These are phyloP conservation scores for Trichoderma sp. DNA, from an alignment of 2,329 filamentous ascomycete genomes.

Conservation along the genomic window DNA sequence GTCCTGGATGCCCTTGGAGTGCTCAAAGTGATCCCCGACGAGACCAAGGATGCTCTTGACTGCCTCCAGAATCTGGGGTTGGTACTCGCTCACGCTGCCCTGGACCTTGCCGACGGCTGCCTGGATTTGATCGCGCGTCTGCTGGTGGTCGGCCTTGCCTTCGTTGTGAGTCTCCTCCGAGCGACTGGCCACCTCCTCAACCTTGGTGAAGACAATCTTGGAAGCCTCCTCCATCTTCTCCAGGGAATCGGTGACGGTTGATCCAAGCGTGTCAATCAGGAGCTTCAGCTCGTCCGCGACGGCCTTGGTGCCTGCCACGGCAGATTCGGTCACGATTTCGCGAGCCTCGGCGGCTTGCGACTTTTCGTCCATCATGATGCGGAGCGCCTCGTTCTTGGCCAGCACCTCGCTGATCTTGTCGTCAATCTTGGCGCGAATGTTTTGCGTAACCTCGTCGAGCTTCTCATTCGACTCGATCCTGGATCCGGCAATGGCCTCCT, in stretches of 20 bases:
- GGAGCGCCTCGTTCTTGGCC: constrained; percentile 83
- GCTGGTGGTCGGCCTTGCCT: constrained; percentile 73
- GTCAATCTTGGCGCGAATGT: constrained; percentile 54
- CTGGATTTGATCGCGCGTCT: constrained; percentile 76
- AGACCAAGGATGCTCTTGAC: constrained; percentile 81
- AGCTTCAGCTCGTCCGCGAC: constrained; percentile 84
- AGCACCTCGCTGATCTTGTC: constrained; percentile 73
- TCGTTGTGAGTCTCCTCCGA: constrained; percentile 73
- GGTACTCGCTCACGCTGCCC: constrained; percentile 73
- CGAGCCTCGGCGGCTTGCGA: constrained; percentile 70
- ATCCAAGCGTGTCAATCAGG: constrained; percentile 79
- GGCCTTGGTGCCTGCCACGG: constrained; percentile 70
- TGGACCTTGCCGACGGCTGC: constrained; percentile 71
- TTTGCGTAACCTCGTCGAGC: constrained; percentile 56
- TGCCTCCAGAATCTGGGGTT: constrained; percentile 83
- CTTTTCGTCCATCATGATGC: constrained; percentile 69
- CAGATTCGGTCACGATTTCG: constrained; percentile 67
- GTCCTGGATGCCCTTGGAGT: constrained; percentile 66
- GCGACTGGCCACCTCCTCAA: constrained; percentile 74
- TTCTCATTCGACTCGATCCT: constrained; percentile 85
- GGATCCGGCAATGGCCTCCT: constrained; percentile 71
- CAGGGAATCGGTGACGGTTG: constrained; percentile 74
- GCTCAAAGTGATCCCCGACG: constrained; percentile 83
- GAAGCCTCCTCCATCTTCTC: constrained; percentile 87
- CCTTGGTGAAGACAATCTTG: constrained; percentile 77